Base-by-base conservation (phyloP, 1,139 yeast species). In the Nakaseomyces uthaithaninus region DNA sequence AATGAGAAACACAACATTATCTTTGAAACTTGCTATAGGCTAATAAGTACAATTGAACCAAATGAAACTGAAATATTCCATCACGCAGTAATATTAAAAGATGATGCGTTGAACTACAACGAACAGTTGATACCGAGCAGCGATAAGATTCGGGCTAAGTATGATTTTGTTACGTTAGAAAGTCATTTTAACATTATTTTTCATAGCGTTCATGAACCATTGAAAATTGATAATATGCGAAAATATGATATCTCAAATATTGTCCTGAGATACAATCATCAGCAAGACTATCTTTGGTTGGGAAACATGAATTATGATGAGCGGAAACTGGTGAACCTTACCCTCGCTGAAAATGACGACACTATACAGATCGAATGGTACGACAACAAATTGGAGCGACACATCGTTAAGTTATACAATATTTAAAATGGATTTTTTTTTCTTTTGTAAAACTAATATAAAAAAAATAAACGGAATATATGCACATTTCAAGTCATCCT, bases 181-280 rank as follows among this genome's bases (percentile, higher is more conserved):
- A 28, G 14, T 12, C 33, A 17, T 17, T 28, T 28, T 11, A 28
- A 28, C n/a, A 17, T 28, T 4, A 22, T 28, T 4, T 17, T 12
- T 1, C 33, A 14, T 12, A 28, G 11, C n/a, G 18, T 28, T 11
- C 7, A 17, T 11, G 33, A 28, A 17, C 33, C 33, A 16, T 16
- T 28, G 18, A 22, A 28, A 4, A 28, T 28, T 5, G 22, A 28
- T 2, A 3, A 9, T 9, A 3, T 28, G 33, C 33, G 33, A 11
- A 28, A 28, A 11, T 28, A 22, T 19, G 33, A 28, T 28, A 11
- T 28, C 10, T 28, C 33, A 16, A 28, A 28, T 11, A 28, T 28
- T 4, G 18, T 11, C 11, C 2, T 28, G 14, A 28, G 18, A 17
- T 16, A 2, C n/a, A 17, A 28, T 11, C 33, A 28, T 14, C 2